Percentiles rank a stretch among this genome's conserved stretches.
Evolutionary conservation across 2,329 filamentous ascomycete species (phyloP).

Genomic region (Cladosporium colombiae): DNA sequence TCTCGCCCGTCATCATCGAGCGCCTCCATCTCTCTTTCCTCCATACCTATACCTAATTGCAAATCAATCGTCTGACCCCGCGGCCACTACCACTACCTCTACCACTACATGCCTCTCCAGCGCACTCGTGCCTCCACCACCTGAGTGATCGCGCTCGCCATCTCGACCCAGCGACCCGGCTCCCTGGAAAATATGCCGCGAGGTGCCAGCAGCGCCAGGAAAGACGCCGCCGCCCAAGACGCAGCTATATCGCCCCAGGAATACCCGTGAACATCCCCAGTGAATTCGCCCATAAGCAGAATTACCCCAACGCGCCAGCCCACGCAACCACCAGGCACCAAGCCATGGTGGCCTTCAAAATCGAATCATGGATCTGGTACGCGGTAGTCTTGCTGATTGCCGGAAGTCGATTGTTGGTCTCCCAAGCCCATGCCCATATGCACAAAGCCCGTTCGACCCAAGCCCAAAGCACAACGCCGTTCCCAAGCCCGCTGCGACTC

Average conservation of each 20-base stretch:
- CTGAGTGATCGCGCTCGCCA: constrained; percentile 18
- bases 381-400: constrained; percentile 44
- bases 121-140: not conserved
- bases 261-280: constrained; percentile 15
- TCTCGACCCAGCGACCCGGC: constrained; percentile 9
- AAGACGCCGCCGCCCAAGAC: constrained; percentile 21
- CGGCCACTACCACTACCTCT: constrained; percentile 3
- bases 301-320: constrained; percentile 10
- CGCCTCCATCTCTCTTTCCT: constrained; percentile 1
- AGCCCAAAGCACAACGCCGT: not conserved
- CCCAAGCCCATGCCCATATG: not conserved
- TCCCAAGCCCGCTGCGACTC: constrained; percentile 8
- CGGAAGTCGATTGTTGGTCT: constrained; percentile 44
- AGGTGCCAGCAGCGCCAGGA: constrained; percentile 23
- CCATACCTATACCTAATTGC: constrained; percentile 5
- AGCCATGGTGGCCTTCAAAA: constrained; percentile 39
- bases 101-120: constrained; percentile 5
- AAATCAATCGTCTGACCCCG: not conserved
- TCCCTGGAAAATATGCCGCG: constrained; percentile 21
- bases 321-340: not conserved
- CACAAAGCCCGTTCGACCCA: not conserved
- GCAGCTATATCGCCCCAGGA: constrained; percentile 14
- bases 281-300: constrained; percentile 11
- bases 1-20: constrained; percentile 4
- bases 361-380: constrained; percentile 53